These are phyloP conservation scores for Aspergillus sp. DNA, from an alignment of 2,329 filamentous ascomycete species.

Conservation along the genomic window DNA sequence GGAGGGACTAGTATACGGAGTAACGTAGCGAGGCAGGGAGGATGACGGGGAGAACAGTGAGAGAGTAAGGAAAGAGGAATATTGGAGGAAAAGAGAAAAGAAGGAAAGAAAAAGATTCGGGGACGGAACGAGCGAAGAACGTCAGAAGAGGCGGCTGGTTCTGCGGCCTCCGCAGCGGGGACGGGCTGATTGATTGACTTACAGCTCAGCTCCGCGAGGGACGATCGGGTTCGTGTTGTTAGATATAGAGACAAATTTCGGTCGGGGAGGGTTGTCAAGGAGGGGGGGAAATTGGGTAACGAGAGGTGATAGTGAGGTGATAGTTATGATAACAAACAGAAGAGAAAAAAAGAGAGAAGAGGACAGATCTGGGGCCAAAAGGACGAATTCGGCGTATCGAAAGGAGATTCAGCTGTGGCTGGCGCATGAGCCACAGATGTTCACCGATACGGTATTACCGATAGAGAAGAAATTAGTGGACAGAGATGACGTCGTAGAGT, in stretches of 20 bases:
- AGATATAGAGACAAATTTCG: not conserved
- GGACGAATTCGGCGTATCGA: not conserved
- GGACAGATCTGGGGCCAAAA: not conserved
- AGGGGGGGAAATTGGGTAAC: not conserved
- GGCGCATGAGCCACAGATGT: not conserved
- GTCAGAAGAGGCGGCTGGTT: conserved; percentile 3
- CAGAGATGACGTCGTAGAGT: too few species aligned
- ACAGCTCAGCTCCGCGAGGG: not conserved
- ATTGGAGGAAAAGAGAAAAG: conserved; percentile 3
- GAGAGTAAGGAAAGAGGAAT: conserved; percentile 4
- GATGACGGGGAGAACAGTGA: not conserved
- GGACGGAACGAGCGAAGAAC: conserved; percentile 1
- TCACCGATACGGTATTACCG: not conserved
- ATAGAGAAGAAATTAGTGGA: not conserved
- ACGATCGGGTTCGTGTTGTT: not conserved
- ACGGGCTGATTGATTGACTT: not conserved
- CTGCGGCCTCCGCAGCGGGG: conserved; percentile 12
- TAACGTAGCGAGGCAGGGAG: not conserved
- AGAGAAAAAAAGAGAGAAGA: not conserved
- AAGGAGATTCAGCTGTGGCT: too few species aligned
- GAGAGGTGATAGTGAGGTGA: not conserved
- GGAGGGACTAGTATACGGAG: not conserved
- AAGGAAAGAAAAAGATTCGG: not conserved
- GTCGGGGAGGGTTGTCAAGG: not conserved
- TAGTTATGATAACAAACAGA: not conserved